Evolutionary conservation across 2,329 filamentous ascomycete genomes (phyloP), one percentile per base, ranked within the genome.

Genomic region (Colletotrichum siamense): DNA sequence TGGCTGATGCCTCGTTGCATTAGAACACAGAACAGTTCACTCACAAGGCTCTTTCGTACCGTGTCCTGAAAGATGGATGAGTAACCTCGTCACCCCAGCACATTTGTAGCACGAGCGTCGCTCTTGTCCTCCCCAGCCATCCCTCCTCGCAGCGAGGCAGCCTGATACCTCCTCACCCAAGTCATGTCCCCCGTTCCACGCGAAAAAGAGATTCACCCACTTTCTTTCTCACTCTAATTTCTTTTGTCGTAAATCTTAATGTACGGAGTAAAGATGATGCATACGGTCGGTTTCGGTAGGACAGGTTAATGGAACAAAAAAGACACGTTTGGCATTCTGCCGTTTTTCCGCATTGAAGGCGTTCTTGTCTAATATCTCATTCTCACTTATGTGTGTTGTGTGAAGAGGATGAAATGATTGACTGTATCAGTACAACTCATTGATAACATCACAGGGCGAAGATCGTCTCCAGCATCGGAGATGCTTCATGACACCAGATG

Each of bases 231-330:
- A 72, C 24, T 22, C 12, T 71, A 34, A 75, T 77, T 77, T 77
- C 75, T 71, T 77, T 77, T 77, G 75, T 77, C 71, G 62, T 71
- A 75, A 63, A 77, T 28, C 52, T 71, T 77, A 77, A 77, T 71
- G 75, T 64, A 77, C 39, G 72, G 75, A 77, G 75, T 77, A 75
- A 67, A 74, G 70, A 77, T 67, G 71, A 77, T 77, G 75, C 74
- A 75, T 75, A 75, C 71, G 74, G 74, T 76, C 71, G 74, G 71
- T 70, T 64, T 75, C 71, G 74, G 74, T 76, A 70, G 62, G 71
- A 59, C 66, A 71, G 72, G 66, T 70, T 71, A 67, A 77, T 75
- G 71, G 71, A 65, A 70, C 74, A 65, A 52, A 67, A 76, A 75
- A 75, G 34, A 73, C 55, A 70, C 28, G 30, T 63, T n/a, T 70